Percentiles rank a stretch among this genome's conserved stretches.
phyloP scores from a whole-genome alignment of 805 yeast species.

The Candida verbasci region DNA sequence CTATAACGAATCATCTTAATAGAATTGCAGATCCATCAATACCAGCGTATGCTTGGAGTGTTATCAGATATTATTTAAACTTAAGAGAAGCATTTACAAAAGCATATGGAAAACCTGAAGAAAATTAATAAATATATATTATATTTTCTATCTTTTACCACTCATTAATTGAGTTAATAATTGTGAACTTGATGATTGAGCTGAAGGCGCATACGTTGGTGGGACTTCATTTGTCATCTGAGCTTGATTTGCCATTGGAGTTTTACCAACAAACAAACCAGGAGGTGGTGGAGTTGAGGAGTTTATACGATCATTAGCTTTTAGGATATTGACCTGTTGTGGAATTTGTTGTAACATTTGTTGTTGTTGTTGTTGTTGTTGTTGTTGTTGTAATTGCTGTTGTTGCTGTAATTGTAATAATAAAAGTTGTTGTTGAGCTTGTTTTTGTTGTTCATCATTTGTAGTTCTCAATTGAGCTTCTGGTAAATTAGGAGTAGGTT shows the following conservation, averaged over 20 bases:
- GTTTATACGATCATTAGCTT: conserved; percentile 28
- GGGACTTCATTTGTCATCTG: conserved; percentile 10
- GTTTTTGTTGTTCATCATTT: conserved; percentile 23
- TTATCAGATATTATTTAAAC: conserved; percentile 8
- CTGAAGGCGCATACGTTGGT: conserved; percentile 12
- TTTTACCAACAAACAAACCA: conserved; percentile 45
- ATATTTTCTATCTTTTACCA: conserved; percentile 49
- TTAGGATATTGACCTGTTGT: conserved; percentile 19
- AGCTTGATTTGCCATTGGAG: conserved; percentile 4
- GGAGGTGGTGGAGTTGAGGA: conserved; percentile 71
- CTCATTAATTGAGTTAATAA: conserved; percentile 80
- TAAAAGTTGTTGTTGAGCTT: conserved; percentile 22
- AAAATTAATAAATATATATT: conserved; percentile 9
- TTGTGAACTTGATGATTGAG: conserved; percentile 62
- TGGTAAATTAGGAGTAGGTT: conserved; percentile 14
- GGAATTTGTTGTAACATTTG: conserved; percentile 19
- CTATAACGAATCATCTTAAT: not conserved
- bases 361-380: conserved; percentile 28
- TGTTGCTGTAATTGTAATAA: conserved; percentile 24
- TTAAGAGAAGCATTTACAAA: conserved; percentile 14
- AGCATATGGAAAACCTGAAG: conserved; percentile 13
- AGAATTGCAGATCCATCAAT: conserved; percentile 3
- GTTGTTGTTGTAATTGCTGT: conserved; percentile 17
- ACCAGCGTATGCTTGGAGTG: not conserved
- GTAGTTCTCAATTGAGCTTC: conserved; percentile 14